Conservation (phyloP, 352 stramenopile genomes). For the Globisporangium cylindrosporum region DNA sequence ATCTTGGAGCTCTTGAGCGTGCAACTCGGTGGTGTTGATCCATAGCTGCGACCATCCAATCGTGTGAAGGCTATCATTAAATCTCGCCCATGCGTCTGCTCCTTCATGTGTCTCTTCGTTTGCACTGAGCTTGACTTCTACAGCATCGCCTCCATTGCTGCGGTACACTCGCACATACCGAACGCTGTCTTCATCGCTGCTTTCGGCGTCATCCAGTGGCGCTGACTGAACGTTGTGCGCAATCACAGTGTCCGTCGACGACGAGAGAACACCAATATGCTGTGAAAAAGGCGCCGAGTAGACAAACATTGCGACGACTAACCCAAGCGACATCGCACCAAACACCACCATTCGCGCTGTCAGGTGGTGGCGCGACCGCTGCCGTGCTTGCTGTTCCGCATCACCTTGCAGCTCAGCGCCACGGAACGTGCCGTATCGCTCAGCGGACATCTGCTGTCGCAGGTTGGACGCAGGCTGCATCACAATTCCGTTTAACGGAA, state of each 20-base stretch:
- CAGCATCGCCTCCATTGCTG: neutral
- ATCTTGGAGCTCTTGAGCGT: constrained; percentile 21
- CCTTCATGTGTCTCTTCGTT: neutral
- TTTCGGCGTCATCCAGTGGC: neutral
- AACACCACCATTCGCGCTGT: neutral
- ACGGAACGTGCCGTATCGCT: constrained; percentile 13
- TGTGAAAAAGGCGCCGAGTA: neutral
- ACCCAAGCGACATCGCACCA: constrained; percentile 9
- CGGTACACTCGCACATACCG: constrained; percentile 15
- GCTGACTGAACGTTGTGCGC: neutral
- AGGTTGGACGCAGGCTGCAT: neutral
- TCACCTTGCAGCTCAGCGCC: neutral
- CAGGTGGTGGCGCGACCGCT: neutral
- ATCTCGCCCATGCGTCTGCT: constrained; percentile 36
- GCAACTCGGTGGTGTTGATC: constrained; percentile 34
- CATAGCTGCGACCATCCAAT: constrained; percentile 60
- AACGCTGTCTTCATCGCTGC: neutral
- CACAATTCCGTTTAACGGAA: neutral
- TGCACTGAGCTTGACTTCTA: constrained; percentile 11
- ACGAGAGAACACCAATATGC: neutral
- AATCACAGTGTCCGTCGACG: neutral
- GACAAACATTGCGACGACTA: constrained; percentile 10
- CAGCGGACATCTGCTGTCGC: neutral
- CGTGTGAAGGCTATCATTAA: constrained; percentile 48
- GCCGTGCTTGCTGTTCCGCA: neutral